Evolutionary conservation across 1,284 basidiomycete species (phyloP).

Genomic region (Ustilago vetiveriae): DNA sequence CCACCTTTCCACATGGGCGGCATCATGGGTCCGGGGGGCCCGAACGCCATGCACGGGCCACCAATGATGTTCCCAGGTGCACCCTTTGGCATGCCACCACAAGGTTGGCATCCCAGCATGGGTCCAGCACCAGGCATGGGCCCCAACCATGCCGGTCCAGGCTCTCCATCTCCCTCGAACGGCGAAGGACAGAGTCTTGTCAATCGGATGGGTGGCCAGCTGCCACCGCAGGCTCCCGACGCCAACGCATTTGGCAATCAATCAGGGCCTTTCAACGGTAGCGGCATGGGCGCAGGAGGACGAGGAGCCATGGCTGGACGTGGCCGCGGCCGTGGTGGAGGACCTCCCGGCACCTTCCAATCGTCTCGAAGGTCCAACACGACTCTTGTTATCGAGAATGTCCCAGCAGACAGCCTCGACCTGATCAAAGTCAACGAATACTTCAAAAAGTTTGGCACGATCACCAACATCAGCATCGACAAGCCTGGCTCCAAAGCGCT

Average conservation of each 20-base stretch:
- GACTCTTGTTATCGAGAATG: constrained; percentile 92
- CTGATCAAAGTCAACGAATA: constrained; percentile 83
- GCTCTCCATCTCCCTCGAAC: constrained; percentile 11
- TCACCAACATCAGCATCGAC: constrained; percentile 92
- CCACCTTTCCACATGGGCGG: constrained; percentile 32
- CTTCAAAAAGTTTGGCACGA: constrained; percentile 91
- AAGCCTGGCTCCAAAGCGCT: constrained; percentile 78
- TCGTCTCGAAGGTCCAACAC: constrained; percentile 71
- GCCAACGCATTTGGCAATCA: constrained; percentile 7
- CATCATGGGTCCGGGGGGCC: constrained; percentile 39
- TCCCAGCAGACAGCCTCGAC: constrained; percentile 82
- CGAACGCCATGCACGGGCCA: constrained; percentile 34
- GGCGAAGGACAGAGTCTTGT: constrained; percentile 35
- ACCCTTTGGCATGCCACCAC: constrained; percentile 45
- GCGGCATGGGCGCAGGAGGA: constrained; percentile 20
- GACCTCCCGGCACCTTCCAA: constrained; percentile 70
- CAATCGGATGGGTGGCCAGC: constrained; percentile 35
- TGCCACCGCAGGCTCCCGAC: constrained; percentile 17
- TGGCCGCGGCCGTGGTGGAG: constrained; percentile 66
- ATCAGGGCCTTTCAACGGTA: constrained; percentile 14
- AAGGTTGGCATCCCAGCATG: constrained; percentile 44
- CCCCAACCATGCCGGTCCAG: constrained; percentile 11
- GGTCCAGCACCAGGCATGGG: constrained; percentile 30
- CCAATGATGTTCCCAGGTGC: constrained; percentile 49
- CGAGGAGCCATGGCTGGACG: constrained; percentile 70